Conservation (phyloP, 768 basidiomycete genomes). For the Dacryopinax primogenitus region DNA sequence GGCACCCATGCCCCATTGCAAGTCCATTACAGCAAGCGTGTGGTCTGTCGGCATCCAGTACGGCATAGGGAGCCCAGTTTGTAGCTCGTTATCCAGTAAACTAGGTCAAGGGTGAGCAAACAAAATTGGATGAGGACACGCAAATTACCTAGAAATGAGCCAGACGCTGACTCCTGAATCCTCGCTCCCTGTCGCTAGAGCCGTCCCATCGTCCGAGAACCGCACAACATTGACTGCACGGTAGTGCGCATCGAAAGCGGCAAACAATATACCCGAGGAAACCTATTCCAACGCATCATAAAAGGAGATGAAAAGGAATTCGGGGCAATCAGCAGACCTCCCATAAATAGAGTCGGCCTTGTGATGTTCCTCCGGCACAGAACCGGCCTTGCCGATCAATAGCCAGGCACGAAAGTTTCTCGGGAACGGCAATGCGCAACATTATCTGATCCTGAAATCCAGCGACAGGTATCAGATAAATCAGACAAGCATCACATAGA, state of each 20-base stretch:
- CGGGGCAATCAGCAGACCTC: conserved; percentile 48
- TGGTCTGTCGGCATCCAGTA: conserved; percentile 79
- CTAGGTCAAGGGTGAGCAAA: conserved; percentile 29
- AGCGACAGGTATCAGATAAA: conserved; percentile 5
- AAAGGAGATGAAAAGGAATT: conserved; percentile 15
- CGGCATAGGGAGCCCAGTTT: conserved; percentile 61
- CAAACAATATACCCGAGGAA: conserved; percentile 83
- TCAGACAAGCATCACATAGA: background rate
- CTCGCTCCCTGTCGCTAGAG: conserved; percentile 75
- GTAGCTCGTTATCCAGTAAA: conserved; percentile 60
- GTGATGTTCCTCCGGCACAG: conserved; percentile 76
- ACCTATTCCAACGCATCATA: conserved; percentile 37
- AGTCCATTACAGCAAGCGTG: conserved; percentile 75
- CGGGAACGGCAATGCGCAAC: conserved; percentile 75
- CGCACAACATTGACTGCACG: conserved; percentile 68
- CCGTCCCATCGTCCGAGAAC: conserved; percentile 70
- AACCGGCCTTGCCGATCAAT: conserved; percentile 58
- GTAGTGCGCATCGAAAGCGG: conserved; percentile 93
- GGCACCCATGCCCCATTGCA: conserved; percentile 62
- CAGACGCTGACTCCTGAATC: conserved; percentile 84
- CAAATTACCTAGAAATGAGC: conserved; percentile 64
- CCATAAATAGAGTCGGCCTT: conserved; percentile 90
- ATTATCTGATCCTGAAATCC: conserved; percentile 68
- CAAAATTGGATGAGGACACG: background rate
- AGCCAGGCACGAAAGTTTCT: conserved; percentile 71